Evolutionary conservation across 192 early-diverging fungal genomes (phyloP).

Genomic region (Umbelopsis isabellina): DNA sequence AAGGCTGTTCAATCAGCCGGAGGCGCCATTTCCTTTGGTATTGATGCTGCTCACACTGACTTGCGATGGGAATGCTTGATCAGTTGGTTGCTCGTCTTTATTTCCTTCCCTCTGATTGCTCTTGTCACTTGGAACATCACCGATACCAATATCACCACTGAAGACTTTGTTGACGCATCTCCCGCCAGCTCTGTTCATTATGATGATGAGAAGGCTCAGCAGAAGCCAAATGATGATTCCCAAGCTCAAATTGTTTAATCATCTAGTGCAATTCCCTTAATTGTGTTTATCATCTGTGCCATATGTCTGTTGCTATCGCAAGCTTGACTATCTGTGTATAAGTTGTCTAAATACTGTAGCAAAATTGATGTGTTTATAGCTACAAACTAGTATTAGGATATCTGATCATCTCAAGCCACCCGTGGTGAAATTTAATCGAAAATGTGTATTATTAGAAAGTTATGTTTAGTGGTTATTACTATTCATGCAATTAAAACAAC

Average conservation of each 20-base stretch:
- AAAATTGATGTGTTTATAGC: too few species aligned
- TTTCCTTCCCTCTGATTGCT: constrained; percentile 55
- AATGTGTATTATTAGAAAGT: too few species aligned
- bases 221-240: neutral
- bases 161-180: neutral
- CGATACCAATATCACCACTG: constrained; percentile 40
- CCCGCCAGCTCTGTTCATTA: neutral
- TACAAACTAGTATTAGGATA: too few species aligned
- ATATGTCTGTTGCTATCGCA: neutral
- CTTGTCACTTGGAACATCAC: constrained; percentile 50
- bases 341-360: too few species aligned
- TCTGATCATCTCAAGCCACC: too few species aligned
- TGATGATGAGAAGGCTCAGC: neutral
- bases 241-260: neutral
- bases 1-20: constrained; percentile 85
- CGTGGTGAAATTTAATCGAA: too few species aligned
- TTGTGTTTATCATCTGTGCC: neutral
- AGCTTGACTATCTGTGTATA: too few species aligned
- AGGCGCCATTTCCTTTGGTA: constrained; percentile 73
- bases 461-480: too few species aligned
- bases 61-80: constrained; percentile 42
- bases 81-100: constrained; percentile 56
- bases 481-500: neutral
- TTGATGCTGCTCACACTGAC: constrained; percentile 55
- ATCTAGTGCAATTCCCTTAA: too few species aligned